phyloP scores from a whole-genome alignment of 768 basidiomycete species.

The Pleurotus giganteus region DNA sequence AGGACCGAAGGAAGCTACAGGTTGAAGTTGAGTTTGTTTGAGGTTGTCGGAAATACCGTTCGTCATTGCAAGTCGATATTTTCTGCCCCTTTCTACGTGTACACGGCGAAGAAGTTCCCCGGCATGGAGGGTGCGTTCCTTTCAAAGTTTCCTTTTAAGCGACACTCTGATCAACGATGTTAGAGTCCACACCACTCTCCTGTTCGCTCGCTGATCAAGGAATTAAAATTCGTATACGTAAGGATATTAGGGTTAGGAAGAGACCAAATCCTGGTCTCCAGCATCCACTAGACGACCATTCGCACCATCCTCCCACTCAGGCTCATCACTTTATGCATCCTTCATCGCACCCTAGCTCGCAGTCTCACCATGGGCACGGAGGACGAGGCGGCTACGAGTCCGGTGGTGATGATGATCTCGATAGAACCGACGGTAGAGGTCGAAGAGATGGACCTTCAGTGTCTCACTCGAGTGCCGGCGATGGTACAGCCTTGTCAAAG shows the following conservation, averaged over 20 bases:
- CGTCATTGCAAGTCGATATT: slow-evolving; percentile 89
- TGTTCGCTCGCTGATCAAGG: slow-evolving; percentile 93
- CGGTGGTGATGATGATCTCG: slow-evolving; percentile 12
- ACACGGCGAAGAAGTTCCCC: slow-evolving; percentile 95
- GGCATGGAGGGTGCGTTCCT: slow-evolving; percentile 82
- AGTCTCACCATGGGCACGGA: slow-evolving; percentile 23
- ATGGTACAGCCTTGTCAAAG: slow-evolving; percentile 4
- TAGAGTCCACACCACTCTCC: slow-evolving; percentile 87
- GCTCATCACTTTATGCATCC: neutral
- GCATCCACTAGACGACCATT: slow-evolving; percentile 24
- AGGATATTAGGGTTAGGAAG: slow-evolving; percentile 85
- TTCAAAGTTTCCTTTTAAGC: neutral
- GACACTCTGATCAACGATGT: neutral
- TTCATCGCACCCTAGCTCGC: neutral
- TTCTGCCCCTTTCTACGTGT: slow-evolving; percentile 89
- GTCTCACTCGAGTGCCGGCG: neutral
- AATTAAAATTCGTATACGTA: slow-evolving; percentile 92
- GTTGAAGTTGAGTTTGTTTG: slow-evolving; percentile 71
- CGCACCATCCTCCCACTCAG: slow-evolving; percentile 18
- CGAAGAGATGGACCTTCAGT: neutral
- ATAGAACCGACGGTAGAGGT: slow-evolving; percentile 1
- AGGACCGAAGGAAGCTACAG: slow-evolving; percentile 90
- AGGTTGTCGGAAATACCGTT: slow-evolving; percentile 86
- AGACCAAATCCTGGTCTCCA: slow-evolving; percentile 47
- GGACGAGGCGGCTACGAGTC: slow-evolving; percentile 26